Base-by-base conservation (phyloP, 2,329 filamentous ascomycete species). In the Microsporum audouinii region DNA sequence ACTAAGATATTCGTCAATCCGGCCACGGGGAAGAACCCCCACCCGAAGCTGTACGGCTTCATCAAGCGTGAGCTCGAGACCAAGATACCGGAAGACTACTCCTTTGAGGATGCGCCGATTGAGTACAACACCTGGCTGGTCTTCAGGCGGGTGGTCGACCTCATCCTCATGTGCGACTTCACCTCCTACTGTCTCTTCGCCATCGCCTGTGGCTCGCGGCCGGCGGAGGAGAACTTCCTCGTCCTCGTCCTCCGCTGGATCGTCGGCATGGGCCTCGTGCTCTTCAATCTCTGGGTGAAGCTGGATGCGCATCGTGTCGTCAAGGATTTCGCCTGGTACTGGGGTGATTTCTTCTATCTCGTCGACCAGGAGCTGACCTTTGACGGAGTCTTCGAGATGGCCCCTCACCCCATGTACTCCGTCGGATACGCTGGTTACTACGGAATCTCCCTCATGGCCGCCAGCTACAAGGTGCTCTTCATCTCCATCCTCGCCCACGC, bases 81-180 rank as follows among this genome's bases (percentile, higher is more conserved):
- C 68, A 97, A 99, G 77, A 95, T 99, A 64, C 87, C 89, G 2
- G 82, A 88, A 69, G 91, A 99, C 77, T 99, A 97, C 78, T 85
- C 86, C 65, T 96, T 99, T 71, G 91, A 95, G 68, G 83, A 88
- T 68, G 92, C 92, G 0, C 94, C 94, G 14, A 80, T 97, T 73
- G 94, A 99, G 81, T 99, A 97, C 82, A 99, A 99, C 78, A 96
- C 94, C 47, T 99, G 94, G 94, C 83, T 99, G 61, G 84, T 96
- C 67, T 99, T 99, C 78, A 87, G 94, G 67, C 87, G 94, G 68
- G 84, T 97, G 36, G 94, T 97, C 71, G 94, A 99, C 77, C 78
- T 99, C 73, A 96, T 97, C 72, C 80, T 99, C 71, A 96, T 99
- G 91, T 96, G 91, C 80, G 94, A 99, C 78, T 99, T 99, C 74